Conservation (phyloP, 345 rosid species). For the Anacardium occidentale region DNA sequence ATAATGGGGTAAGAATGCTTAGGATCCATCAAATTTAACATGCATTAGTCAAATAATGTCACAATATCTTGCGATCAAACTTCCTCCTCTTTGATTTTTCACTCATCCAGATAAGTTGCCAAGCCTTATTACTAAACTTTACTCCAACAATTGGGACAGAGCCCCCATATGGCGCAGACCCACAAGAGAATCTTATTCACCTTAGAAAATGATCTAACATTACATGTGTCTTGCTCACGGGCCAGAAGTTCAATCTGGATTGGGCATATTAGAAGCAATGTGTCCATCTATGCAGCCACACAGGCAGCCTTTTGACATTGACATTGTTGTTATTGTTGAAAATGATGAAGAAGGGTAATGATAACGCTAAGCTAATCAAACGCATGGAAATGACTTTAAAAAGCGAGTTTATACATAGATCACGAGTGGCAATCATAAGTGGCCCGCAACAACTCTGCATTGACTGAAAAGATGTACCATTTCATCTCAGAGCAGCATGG, state of each 20-base stretch:
- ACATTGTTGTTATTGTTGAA: neutral
- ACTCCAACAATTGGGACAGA: neutral
- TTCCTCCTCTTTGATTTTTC: neutral
- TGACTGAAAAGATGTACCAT: neutral
- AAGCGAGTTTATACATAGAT: neutral
- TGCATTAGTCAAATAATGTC: too few species aligned
- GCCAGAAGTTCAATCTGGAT: neutral
- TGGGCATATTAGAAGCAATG: neutral
- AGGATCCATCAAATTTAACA: too few species aligned
- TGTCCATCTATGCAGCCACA: neutral
- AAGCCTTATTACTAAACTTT: neutral
- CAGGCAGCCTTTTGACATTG: neutral
- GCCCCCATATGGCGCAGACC: neutral
- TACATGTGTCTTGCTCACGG: neutral
- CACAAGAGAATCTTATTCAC: neutral
- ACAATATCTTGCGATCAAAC: neutral
- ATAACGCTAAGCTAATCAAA: neutral
- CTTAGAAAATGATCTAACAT: neutral
- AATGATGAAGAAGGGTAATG: neutral
- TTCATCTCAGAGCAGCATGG: neutral
- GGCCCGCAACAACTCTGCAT: neutral
- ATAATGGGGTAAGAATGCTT: too few species aligned
- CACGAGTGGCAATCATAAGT: neutral
- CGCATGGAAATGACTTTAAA: neutral
- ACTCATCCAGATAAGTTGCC: neutral